Evolutionary conservation across 1,139 yeast species (phyloP).

Genomic region (Yamadazyma oceani): DNA sequence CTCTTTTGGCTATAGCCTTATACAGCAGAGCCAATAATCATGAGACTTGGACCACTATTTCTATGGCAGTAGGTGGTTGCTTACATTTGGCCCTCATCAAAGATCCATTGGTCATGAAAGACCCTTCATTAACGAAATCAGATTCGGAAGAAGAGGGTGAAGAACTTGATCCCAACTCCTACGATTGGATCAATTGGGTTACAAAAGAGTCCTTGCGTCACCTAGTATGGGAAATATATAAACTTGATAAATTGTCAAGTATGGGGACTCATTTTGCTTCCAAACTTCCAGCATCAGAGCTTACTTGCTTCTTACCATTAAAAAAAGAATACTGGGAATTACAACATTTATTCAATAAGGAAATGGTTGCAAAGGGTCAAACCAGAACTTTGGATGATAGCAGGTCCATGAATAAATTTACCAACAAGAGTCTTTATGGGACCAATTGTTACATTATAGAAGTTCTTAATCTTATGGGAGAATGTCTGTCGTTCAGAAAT

Average conservation of each 20-base stretch:
- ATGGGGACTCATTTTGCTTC: conserved; percentile 15
- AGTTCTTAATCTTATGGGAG: conserved; percentile 17
- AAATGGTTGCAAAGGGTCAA: conserved; percentile 11
- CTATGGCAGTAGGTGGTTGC: conserved; percentile 17
- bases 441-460: conserved; percentile 15
- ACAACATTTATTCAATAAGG: conserved; percentile 9
- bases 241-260: conserved; percentile 20
- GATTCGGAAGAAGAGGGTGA: conserved; percentile 1
- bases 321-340: conserved; percentile 12
- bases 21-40: conserved; percentile 24
- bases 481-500: conserved; percentile 13
- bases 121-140: neutral
- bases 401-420: conserved; percentile 3
- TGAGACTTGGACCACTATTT: conserved; percentile 28
- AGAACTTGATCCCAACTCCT: conserved; percentile 10
- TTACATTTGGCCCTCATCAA: conserved; percentile 15
- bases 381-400: conserved; percentile 7
- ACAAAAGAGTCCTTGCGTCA: conserved; percentile 23
- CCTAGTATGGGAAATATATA: conserved; percentile 28
- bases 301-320: conserved; percentile 12
- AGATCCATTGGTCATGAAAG: conserved; percentile 6
- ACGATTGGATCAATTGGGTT: conserved; percentile 20
- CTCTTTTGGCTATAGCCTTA: conserved; percentile 25
- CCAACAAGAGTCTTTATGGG: conserved; percentile 11
- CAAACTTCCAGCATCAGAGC: conserved; percentile 12